phyloP scores from a whole-genome alignment of 192 early-diverging fungal species.

The Coemansia sp. region DNA sequence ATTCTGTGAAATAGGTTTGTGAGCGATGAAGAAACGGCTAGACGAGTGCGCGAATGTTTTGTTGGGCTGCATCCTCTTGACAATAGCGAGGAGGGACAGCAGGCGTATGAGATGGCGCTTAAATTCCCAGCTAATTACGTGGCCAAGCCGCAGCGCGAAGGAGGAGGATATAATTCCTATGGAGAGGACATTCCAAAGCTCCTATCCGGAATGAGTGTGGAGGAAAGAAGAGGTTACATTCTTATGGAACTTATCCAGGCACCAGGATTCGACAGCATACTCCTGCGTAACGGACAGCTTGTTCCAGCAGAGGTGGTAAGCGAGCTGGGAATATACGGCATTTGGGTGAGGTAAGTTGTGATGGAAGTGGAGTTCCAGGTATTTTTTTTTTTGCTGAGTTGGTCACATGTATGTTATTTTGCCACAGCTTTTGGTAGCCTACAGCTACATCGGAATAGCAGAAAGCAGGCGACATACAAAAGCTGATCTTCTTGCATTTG shows the following conservation, averaged over 20 bases:
- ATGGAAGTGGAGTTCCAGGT: not conserved
- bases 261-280: conserved; percentile 67
- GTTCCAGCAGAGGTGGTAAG: conserved; percentile 76
- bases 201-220: conserved; percentile 56
- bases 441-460: not conserved
- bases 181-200: conserved; percentile 71
- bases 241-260: conserved; percentile 93
- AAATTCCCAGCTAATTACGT: conserved; percentile 70
- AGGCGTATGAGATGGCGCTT: conserved; percentile 68
- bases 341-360: conserved; percentile 73
- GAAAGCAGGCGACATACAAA: not conserved
- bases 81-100: conserved; percentile 59
- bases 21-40: conserved; percentile 46
- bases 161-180: conserved; percentile 94
- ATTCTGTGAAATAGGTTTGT: conserved; percentile 41
- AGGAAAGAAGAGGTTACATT: conserved; percentile 83
- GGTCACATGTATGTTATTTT: not conserved
- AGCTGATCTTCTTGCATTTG: not conserved
- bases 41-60: conserved; percentile 69
- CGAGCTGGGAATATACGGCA: conserved; percentile 92
- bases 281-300: conserved; percentile 75
- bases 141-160: conserved; percentile 96
- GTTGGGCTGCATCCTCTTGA: conserved; percentile 91
- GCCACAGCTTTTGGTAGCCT: no score
- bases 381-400: not conserved